Percentiles rank a stretch among this genome's conserved stretches.
Conservation (phyloP, 108 stramenopile genomes). For the Aurantiochytrium sp. region DNA sequence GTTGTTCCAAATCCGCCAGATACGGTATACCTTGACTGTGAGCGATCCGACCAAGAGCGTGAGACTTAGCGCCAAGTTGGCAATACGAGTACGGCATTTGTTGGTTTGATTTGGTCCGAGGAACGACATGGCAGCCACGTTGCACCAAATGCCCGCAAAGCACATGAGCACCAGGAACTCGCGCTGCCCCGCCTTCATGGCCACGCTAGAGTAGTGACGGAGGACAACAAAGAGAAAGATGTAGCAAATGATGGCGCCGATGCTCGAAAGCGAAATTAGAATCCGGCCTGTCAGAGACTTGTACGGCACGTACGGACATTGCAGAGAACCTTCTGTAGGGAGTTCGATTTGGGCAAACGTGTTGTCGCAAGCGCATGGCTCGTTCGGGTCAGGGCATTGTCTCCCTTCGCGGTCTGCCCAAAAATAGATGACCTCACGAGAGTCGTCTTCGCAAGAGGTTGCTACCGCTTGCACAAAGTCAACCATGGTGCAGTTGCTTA, state of each 20-base stretch:
- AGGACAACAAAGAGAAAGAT: neutral
- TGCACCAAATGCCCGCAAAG: conserved; percentile 6
- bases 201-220: neutral
- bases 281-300: neutral
- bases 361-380: neutral
- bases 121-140: neutral
- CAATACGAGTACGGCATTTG: neutral
- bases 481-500: neutral
- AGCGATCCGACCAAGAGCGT: neutral
- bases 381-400: neutral
- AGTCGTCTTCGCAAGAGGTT: neutral
- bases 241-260: neutral
- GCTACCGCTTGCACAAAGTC: neutral
- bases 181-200: neutral
- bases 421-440: neutral
- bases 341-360: neutral
- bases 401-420: neutral
- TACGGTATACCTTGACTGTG: conserved; percentile 10
- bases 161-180: conserved; percentile 6
- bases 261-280: neutral
- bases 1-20: conserved; percentile 10
- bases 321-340: neutral
- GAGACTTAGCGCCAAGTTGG: neutral
- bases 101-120: neutral
- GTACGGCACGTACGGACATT: neutral